Evolutionary conservation across 1,284 basidiomycete genomes (phyloP), one percentile per base, ranked within the genome.

Genomic region (Xerocomus amazonicus): DNA sequence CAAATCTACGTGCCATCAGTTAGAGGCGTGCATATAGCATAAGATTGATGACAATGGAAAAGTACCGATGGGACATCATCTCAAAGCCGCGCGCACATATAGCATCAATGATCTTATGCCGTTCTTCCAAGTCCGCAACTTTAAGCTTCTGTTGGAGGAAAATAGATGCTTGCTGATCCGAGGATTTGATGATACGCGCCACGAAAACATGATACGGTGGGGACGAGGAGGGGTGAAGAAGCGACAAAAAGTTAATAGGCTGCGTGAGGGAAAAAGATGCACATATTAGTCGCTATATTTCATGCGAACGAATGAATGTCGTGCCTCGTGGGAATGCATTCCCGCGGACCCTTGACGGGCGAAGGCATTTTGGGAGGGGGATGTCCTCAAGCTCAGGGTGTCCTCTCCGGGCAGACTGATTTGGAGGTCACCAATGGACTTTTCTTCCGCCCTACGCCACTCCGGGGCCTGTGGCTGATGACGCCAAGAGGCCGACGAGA

Each of bases 81-180:
- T 91, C 89, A 55, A 86, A 87, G 1, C 88, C 88, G 17, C 82
- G 78, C 33, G 80, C 75, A 52, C 87, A 89, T 51, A 90, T 90
- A 42, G 89, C 88, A 60, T 90, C 87, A 9, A 91, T 82, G 41
- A 91, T 91, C 66, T 88, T 89, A 8, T 75, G 77, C 2, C 89
- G 75, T 61, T 90, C 88, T 45, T 82, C 79, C n/a, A 74, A 56
- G 57, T 90, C 87, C 6, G 88, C 88, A 12, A 90, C 87, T 65
- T 91, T 91, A 55, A 91, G 76, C 63, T 91, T 91, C 65, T 91
- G 88, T 60, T 91, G 87, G 36, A 90, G 72, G 61, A 91, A 91
- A 42, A 91, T 90, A n/a, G 86, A 89, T 10, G 88, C 88, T 59
- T 91, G 88, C 60, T 91, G 88, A 61, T 91, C 89, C 6, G 87